Evolutionary conservation across 2,329 filamentous ascomycete species (phyloP), one percentile per base, ranked within the genome.

Genomic region (Eutypa lata): DNA sequence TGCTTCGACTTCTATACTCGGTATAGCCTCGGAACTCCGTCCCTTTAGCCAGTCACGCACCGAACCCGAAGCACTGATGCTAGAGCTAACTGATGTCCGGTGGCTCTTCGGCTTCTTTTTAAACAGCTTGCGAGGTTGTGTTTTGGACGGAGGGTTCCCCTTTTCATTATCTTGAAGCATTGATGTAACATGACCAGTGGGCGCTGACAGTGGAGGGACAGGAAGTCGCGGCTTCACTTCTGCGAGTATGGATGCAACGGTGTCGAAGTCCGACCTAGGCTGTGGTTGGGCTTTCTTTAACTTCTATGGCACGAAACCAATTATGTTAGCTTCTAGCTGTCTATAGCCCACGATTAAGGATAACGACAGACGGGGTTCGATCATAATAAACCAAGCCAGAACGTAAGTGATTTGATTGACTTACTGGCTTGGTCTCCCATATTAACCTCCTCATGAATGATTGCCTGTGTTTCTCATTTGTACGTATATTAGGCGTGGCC

Each of bases 41-140:
- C 71, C 71, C n/a, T 65, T 67, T 37, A 76, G 62, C 5, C 74
- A 61, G 10, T 73, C 70, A 26, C 68, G 66, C 8, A 76, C 57
- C 3, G 75, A 77, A 55, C 74, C 77, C 10, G 72, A 66, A n/a
- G 69, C 65, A 48, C 69, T 76, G 54, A 59, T 69, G 21, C 64
- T 58, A 0, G 75, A 76, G 3, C 68, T 68, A 7, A 50, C 62
- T 1, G 74, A 76, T 18, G 65, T 58, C 52, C 72, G 76, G 3
- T 70, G 69, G 42, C 67, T 65, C 73, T 74, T 76, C 2, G 71
- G 71, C 10, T 70, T 67, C 40, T 64, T 73, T 5, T 71, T 67
- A 48, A 78, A 77, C 7, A 76, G 59, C 47, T 68, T 76, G 19
- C 65, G 65, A 4, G 68, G 49, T n/a, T 57, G 56, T 8, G 52